A percentile compares a stretch with the other conserved stretches of the same genome.
Conservation (phyloP, 768 basidiomycete species). For the Russula lepida region DNA sequence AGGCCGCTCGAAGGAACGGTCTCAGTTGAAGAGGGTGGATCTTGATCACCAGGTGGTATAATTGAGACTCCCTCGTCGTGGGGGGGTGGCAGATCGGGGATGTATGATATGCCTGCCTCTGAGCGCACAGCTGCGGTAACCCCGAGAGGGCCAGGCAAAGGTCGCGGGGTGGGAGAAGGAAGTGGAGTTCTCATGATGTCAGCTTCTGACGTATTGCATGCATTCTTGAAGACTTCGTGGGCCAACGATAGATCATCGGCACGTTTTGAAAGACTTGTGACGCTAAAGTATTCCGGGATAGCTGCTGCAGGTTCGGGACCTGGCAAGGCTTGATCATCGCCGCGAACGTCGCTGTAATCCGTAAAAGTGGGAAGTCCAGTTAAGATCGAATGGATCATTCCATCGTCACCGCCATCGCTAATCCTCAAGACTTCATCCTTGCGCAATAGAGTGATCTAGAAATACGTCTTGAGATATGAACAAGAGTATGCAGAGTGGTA, state of each 20-base stretch:
- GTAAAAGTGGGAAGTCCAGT: conserved; percentile 53
- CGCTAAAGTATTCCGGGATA: neutral
- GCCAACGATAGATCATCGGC: neutral
- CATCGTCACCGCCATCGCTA: conserved; percentile 64
- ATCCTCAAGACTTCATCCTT: conserved; percentile 58
- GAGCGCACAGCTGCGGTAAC: neutral
- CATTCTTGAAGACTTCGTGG: neutral
- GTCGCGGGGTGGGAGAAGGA: neutral
- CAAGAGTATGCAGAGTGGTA: neutral
- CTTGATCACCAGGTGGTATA: neutral
- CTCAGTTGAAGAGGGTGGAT: no score
- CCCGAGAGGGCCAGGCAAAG: neutral
- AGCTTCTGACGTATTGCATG: neutral
- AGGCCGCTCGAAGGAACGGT: no score
- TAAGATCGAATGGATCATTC: conserved; percentile 73
- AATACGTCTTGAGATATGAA: neutral
- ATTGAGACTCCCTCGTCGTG: neutral
- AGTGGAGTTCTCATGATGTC: neutral
- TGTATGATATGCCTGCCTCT: neutral
- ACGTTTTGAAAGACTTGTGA: neutral
- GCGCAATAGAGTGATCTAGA: conserved; percentile 65
- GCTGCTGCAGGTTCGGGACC: neutral
- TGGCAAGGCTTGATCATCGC: neutral
- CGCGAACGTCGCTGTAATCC: conserved; percentile 31
- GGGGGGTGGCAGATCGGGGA: neutral